Conservation (phyloP, 306 rosid species). For the Corylus heterophylla region DNA sequence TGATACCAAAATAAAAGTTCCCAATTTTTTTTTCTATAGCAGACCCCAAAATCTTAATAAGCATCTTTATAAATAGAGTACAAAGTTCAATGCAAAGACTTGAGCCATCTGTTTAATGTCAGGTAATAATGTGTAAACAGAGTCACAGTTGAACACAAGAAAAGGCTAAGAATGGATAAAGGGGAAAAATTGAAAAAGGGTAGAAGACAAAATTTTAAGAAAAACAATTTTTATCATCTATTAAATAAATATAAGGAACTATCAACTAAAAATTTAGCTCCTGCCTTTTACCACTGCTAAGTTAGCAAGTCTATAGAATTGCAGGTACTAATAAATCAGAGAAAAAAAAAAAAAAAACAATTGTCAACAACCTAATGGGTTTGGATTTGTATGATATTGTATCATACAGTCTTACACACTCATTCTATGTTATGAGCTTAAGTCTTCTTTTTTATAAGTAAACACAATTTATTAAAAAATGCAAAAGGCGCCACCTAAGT, state of each 20-base stretch:
- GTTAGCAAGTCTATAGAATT: constrained; percentile 32
- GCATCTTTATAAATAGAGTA: not conserved
- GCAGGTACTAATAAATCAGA: constrained; percentile 30
- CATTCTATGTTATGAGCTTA: constrained; percentile 19
- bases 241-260: not conserved
- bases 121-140: not conserved
- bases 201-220: not conserved
- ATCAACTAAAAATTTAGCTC: not conserved
- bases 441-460: too few relatives aligned
- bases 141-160: not conserved
- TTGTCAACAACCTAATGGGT: constrained; percentile 10
- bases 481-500: not conserved
- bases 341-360: constrained; percentile 26
- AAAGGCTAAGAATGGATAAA: not conserved
- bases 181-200: not conserved
- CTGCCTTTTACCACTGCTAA: constrained; percentile 24
- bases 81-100: not conserved
- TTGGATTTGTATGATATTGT: constrained; percentile 21
- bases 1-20: not conserved
- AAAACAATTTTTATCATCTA: not conserved
- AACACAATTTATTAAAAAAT: too few relatives aligned
- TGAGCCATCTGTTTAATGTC: not conserved
- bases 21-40: not conserved
- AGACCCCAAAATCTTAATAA: not conserved
- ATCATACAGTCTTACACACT: constrained; percentile 16